Percentiles rank a stretch among this genome's conserved stretches.
These are phyloP conservation scores for Teunomyces pallodes DNA, from an alignment of 805 yeast species.

Conservation along the genomic window DNA sequence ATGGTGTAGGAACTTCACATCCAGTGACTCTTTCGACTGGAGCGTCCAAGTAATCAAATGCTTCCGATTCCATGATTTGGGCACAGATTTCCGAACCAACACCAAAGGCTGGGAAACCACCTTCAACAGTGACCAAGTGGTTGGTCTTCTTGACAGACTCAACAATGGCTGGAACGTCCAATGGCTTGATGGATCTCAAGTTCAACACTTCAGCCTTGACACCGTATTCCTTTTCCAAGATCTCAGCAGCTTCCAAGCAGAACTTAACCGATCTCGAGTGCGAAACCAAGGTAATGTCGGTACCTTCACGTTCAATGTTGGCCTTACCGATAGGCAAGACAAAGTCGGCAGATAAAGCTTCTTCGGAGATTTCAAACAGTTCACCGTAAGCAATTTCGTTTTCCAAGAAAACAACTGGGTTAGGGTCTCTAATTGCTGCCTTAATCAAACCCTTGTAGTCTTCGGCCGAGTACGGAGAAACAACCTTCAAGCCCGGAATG, in stretches of 20 bases:
- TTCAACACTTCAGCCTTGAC: constrained; percentile 91
- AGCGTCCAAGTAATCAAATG: constrained; percentile 96
- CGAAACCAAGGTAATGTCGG: constrained; percentile 83
- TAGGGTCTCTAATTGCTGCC: constrained; percentile 98
- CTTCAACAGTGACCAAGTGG: constrained; percentile 93
- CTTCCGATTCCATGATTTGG: constrained; percentile 97
- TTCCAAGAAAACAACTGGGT: constrained; percentile 94
- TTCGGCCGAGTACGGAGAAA: constrained; percentile 93
- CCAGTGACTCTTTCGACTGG: constrained; percentile 99
- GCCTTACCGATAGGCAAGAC: constrained; percentile 94
- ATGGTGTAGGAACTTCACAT: constrained; percentile 99
- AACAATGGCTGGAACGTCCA: constrained; percentile 84
- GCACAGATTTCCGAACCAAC: constrained; percentile 98
- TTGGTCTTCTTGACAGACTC: constrained; percentile 93
- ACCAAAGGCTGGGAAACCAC: constrained; percentile 98
- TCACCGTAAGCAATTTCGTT: constrained; percentile 95
- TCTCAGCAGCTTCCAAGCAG: constrained; percentile 87
- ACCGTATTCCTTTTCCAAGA: constrained; percentile 78
- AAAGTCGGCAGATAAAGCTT: constrained; percentile 83
- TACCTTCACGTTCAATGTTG: constrained; percentile 90
- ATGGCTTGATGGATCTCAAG: constrained; percentile 95
- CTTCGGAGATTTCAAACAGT: constrained; percentile 84
- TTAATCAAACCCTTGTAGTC: constrained; percentile 94
- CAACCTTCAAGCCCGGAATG: constrained; percentile 96
- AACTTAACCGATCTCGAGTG: constrained; percentile 89